phyloP scores from a whole-genome alignment of 73 alveolate species.

The Chromera velia region DNA sequence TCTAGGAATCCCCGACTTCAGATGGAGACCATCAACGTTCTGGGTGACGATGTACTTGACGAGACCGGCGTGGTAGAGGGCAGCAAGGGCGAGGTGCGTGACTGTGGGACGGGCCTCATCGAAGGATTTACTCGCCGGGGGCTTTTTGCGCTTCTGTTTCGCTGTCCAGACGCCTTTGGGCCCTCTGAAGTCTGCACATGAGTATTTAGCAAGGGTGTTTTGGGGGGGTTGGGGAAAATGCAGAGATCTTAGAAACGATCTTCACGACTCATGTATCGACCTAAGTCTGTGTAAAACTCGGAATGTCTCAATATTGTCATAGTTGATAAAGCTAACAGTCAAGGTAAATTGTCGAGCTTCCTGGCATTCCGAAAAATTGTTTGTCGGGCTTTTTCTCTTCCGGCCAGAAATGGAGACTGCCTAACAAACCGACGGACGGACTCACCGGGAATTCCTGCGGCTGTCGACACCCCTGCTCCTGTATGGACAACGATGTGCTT shows the following conservation, averaged over 20 bases:
- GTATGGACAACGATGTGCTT: constrained; percentile 69
- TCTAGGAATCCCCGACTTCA: constrained; percentile 63
- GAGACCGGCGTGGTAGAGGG: constrained; percentile 50
- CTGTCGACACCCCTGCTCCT: constrained; percentile 86
- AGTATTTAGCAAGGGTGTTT: constrained; percentile 14
- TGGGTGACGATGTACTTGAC: constrained; percentile 61
- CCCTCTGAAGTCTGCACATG: constrained; percentile 15
- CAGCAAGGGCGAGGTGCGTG: constrained; percentile 70
- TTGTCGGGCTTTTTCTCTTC: constrained; percentile 63
- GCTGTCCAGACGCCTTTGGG: constrained; percentile 31
- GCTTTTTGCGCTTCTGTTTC: background rate
- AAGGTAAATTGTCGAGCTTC: constrained; percentile 20
- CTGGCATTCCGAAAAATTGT: constrained; percentile 56
- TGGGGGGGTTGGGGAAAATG: too few relatives aligned
- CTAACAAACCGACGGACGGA: constrained; percentile 62
- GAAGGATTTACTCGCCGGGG: constrained; percentile 11
- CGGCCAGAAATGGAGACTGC: constrained; percentile 59
- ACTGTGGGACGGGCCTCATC: constrained; percentile 65
- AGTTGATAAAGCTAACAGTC: constrained; percentile 50
- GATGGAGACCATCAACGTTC: constrained; percentile 74
- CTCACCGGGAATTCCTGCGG: constrained; percentile 86
- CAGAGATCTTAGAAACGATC: too few relatives aligned
- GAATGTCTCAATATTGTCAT: too few relatives aligned
- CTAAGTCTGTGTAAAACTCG: too few relatives aligned
- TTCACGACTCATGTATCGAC: too few relatives aligned